Evolutionary conservation across 176 grass and related monocot species (phyloP).

Genomic region (Aechmea fasciata): DNA sequence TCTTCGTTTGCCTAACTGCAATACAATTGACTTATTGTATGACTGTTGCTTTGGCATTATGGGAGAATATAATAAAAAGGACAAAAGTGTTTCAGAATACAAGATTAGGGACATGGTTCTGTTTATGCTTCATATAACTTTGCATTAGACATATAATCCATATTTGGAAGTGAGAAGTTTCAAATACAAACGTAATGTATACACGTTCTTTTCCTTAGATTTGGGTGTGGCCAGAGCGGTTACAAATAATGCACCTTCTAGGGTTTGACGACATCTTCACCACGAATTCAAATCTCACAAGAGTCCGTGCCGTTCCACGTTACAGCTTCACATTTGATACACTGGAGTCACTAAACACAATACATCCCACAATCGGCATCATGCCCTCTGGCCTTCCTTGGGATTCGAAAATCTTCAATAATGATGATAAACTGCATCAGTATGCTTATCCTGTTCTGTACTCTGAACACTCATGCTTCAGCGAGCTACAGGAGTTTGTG

Average conservation of each 20-base stretch:
- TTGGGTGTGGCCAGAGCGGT: slow-evolving; percentile 84
- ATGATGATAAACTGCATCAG: slow-evolving; percentile 39
- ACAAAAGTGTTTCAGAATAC: no score
- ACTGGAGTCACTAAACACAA: slow-evolving; percentile 72
- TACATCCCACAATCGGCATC: slow-evolving; percentile 65
- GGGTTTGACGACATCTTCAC: slow-evolving; percentile 72
- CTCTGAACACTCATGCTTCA: slow-evolving; percentile 72
- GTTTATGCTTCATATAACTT: neutral
- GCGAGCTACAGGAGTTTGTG: slow-evolving; percentile 64
- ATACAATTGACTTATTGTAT: no score
- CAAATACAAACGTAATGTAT: neutral
- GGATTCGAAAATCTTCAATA: slow-evolving; percentile 23
- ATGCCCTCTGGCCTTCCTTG: slow-evolving; percentile 69
- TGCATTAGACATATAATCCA: neutral
- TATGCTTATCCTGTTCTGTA: slow-evolving; percentile 62
- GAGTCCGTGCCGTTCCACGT: slow-evolving; percentile 62
- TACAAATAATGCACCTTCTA: slow-evolving; percentile 68
- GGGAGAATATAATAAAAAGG: no score
- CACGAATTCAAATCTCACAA: slow-evolving; percentile 59
- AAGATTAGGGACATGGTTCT: no score
- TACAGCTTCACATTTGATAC: slow-evolving; percentile 58
- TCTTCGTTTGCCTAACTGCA: no score
- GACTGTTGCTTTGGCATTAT: no score
- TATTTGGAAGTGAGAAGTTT: neutral
- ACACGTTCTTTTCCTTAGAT: slow-evolving; percentile 27